phyloP scores from a whole-genome alignment of 2,329 filamentous ascomycete species.

The Paecilomyces sp. region DNA sequence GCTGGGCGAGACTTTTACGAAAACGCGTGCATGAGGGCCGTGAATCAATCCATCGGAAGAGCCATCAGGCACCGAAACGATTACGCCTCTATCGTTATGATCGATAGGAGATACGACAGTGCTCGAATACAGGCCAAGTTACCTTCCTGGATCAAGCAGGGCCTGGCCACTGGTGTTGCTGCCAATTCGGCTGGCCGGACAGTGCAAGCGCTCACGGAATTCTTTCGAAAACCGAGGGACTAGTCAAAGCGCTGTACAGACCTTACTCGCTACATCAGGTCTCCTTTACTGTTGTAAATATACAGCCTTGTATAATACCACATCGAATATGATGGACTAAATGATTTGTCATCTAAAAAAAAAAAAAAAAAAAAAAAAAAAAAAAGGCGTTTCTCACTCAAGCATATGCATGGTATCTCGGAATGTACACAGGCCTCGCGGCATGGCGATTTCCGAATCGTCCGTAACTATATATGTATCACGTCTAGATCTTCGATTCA shows the following conservation, averaged over 20 bases:
- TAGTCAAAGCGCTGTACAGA: neutral
- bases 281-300: no score
- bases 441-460: no score
- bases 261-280: no score
- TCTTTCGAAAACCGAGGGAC: slow-evolving; percentile 20
- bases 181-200: slow-evolving; percentile 17
- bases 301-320: no score
- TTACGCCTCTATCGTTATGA: slow-evolving; percentile 81
- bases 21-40: slow-evolving; percentile 91
- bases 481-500: slow-evolving; percentile 26
- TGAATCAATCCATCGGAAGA: slow-evolving; percentile 92
- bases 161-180: slow-evolving; percentile 39
- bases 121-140: slow-evolving; percentile 69
- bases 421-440: no score
- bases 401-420: no score
- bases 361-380: no score
- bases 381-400: no score
- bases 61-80: slow-evolving; percentile 83
- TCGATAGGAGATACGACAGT: slow-evolving; percentile 73
- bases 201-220: slow-evolving; percentile 22
- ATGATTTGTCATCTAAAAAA: no score
- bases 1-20: slow-evolving; percentile 77
- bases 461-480: neutral
- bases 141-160: slow-evolving; percentile 79
- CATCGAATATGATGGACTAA: no score